Evolutionary conservation across 1,139 yeast species (phyloP), one percentile per base, ranked within the genome.

Genomic region (Protomyces pachydermus): DNA sequence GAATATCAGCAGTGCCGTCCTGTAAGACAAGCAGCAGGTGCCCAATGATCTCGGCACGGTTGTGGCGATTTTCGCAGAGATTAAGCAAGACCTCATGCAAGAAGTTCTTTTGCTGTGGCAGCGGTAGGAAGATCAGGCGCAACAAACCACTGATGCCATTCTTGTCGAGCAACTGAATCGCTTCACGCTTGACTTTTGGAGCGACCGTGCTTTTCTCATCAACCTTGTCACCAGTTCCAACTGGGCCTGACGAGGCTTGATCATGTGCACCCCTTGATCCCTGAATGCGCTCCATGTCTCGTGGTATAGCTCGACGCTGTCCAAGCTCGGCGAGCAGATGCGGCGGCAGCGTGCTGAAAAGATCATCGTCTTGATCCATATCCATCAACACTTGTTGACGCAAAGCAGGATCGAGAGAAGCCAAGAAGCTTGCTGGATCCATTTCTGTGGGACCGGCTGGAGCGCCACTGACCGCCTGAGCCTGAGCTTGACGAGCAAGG

Each of bases 11-110:
- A 14, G 87, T 78, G 8, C 95, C 95, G 69, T 91, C 97, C 68
- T 85, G 86, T 53, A 91, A 76, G 54, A 91, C 81, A 37, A 86
- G 84, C 55, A 91, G 74, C 61, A 91, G 74, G 65, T 87, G 76
- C 54, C 87, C 84, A 73, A 91, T 79, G n/a, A 90, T 82, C 68
- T 91, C 97, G 23, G 83, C 77, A 61, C 97, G 77, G 10, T 89
- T 87, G 68, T 87, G 95, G 72, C 88, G 87, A 74, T 86, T 89
- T 67, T 83, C 81, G 72, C 96, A 88, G 66, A 91, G 74, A 67
- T 82, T 84, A 39, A 83, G 83, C 66, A 91, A 78, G 3, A 93
- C 77, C 65, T 85, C 86, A 72, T 87, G 87, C 60, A 89, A 79
- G 9, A 80, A 76, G 67, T 85, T 91, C 61, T 95, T 78, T 62